A percentile compares a stretch with the other conserved stretches of the same genome.
These are phyloP conservation scores for Penicilliopsis zonata DNA, from an alignment of 495 filamentous ascomycete genomes.

Conservation along the genomic window DNA sequence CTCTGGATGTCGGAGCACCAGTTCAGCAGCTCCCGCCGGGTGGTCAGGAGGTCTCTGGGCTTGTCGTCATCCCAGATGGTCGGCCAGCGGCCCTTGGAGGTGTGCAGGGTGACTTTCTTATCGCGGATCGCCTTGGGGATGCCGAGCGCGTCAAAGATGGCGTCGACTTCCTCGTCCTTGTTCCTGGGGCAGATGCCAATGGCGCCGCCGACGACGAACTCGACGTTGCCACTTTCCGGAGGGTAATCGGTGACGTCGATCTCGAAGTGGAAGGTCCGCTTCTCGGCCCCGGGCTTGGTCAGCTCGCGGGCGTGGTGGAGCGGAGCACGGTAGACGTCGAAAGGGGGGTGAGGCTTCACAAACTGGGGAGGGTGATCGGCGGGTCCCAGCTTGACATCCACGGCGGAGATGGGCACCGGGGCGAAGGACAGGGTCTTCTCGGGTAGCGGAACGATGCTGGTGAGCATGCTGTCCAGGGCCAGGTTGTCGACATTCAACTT, in stretches of 20 bases:
- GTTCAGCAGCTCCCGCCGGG: conserved; percentile 77
- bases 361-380: conserved; percentile 65
- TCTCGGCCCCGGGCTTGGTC: conserved; percentile 84
- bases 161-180: conserved; percentile 62
- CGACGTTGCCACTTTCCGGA: conserved; percentile 62
- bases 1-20: conserved; percentile 95
- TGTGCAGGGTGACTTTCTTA: conserved; percentile 66
- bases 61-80: conserved; percentile 96
- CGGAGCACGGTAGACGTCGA: conserved; percentile 77
- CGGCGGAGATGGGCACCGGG: conserved; percentile 24
- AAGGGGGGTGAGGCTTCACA: conserved; percentile 90
- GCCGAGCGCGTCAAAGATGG: conserved; percentile 67
- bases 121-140: conserved; percentile 69
- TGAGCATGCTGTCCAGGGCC: conserved; percentile 54
- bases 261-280: conserved; percentile 94
- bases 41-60: conserved; percentile 71
- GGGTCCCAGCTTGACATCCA: conserved; percentile 22
- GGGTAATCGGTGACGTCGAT: conserved; percentile 95
- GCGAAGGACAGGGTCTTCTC: conserved; percentile 60
- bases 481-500: conserved; percentile 65
- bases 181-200: conserved; percentile 91
- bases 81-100: conserved; percentile 77
- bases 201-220: conserved; percentile 94
- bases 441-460: conserved; percentile 56
- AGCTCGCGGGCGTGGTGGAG: conserved; percentile 74